Evolutionary conservation across 805 yeast species (phyloP).

Genomic region (Komagataella kurtzmanii): DNA sequence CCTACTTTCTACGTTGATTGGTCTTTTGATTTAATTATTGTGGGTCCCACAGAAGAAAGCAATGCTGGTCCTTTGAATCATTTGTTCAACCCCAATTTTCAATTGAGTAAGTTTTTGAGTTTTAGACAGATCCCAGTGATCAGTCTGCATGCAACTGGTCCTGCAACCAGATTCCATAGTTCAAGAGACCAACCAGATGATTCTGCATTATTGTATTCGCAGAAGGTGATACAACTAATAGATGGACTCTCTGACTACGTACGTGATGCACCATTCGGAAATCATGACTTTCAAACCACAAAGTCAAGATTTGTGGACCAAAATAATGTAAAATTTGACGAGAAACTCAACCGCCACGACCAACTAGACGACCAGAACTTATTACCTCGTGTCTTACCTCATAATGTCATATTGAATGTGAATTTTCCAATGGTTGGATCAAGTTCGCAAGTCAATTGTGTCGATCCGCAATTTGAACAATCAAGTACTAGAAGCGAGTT

Average conservation of each 20-base stretch:
- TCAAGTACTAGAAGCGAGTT: slow-evolving; percentile 31
- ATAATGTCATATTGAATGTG: slow-evolving; percentile 32
- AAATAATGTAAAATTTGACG: slow-evolving; percentile 1
- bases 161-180: background rate
- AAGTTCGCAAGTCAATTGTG: slow-evolving; percentile 20
- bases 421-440: slow-evolving; percentile 30
- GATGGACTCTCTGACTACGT: background rate
- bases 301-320: slow-evolving; percentile 5
- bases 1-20: slow-evolving; percentile 23
- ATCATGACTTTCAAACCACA: slow-evolving; percentile 10
- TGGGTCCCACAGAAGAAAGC: slow-evolving; percentile 32
- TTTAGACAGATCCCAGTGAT: slow-evolving; percentile 12
- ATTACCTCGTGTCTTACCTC: slow-evolving; percentile 23
- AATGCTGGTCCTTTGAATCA: slow-evolving; percentile 23
- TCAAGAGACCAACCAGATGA: background rate
- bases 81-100: slow-evolving; percentile 6
- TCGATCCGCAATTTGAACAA: slow-evolving; percentile 25
- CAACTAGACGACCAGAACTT: background rate
- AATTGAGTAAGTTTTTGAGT: slow-evolving; percentile 9
- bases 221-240: slow-evolving; percentile 7
- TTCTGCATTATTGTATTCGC: slow-evolving; percentile 1
- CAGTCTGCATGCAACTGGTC: slow-evolving; percentile 5
- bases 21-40: slow-evolving; percentile 28
- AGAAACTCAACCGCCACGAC: slow-evolving; percentile 1
- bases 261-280: slow-evolving; percentile 2